These are phyloP conservation scores for Lentinula sp. DNA, from an alignment of 768 basidiomycete genomes.

Conservation along the genomic window DNA sequence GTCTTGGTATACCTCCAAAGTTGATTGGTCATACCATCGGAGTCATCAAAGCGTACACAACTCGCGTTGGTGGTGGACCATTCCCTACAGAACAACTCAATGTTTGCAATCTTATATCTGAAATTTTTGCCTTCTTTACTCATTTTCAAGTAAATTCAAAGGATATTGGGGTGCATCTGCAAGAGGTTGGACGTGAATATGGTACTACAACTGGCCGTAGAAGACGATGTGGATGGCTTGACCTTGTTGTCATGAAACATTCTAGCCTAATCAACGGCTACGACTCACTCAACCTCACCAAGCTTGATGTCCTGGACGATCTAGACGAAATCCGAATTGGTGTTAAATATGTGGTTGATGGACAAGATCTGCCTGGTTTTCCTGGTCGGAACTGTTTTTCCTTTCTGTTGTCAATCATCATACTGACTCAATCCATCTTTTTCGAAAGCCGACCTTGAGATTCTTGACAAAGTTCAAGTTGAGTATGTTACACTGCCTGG, in stretches of 20 bases:
- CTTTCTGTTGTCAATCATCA: not conserved
- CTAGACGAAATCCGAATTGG: conserved; percentile 86
- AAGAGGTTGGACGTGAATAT: conserved; percentile 90
- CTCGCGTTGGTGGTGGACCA: conserved; percentile 96
- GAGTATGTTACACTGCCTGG: conserved; percentile 87
- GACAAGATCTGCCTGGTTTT: conserved; percentile 74
- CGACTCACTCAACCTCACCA: conserved; percentile 89
- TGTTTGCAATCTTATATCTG: conserved; percentile 33
- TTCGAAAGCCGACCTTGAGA: conserved; percentile 72
- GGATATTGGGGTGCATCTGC: conserved; percentile 81
- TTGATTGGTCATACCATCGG: conserved; percentile 83
- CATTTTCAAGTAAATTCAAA: conserved; percentile 20
- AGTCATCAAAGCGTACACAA: conserved; percentile 97
- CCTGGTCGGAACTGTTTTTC: conserved; percentile 54
- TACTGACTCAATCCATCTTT: not conserved
- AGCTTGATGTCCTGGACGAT: conserved; percentile 87
- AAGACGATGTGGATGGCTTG: conserved; percentile 95
- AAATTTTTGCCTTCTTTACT: not conserved
- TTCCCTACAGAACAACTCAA: conserved; percentile 96
- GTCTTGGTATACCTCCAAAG: conserved; percentile 93
- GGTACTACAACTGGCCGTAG: conserved; percentile 91
- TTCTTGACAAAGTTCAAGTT: conserved; percentile 75
- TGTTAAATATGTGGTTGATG: conserved; percentile 73
- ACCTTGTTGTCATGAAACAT: conserved; percentile 90
- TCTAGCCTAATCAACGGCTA: conserved; percentile 96